Evolutionary conservation across 257 asterid species (phyloP), one percentile per base, ranked within the genome.

Genomic region (Salvia miltiorrhiza): DNA sequence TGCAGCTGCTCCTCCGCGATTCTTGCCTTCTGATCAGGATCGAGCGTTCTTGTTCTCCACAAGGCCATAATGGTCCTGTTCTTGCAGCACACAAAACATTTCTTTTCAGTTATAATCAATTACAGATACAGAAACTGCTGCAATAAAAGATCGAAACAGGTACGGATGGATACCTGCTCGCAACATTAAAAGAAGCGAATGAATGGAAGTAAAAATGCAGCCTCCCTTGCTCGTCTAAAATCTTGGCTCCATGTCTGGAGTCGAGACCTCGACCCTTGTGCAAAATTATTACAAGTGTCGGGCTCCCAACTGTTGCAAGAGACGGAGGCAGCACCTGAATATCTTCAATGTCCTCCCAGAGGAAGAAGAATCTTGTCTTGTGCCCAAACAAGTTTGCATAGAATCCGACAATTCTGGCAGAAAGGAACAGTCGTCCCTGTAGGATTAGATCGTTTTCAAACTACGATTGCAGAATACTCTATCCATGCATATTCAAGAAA

Each of bases 341-440:
- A 73, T 93, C 95, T 75, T 90, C 96, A 13, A 93, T 88, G 79
- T 93, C 98, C 67, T 93, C 97, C 98, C 98, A 93, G 2, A 90
- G 86, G 82, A 93, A 87, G 86, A 80, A 93, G 63, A 93, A 88
- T 72, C 76, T 81, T 5, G 98, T 93, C 58, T 87, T 93, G 76
- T 88, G 96, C 65, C 97, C 97, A 73, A 93, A 90, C 41, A 93
- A 73, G 80, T 93, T 93, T 11, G 96, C 84, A 56, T 88, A 81
- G 67, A 93, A 93, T 35, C 97, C 97, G 60, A 93, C 93, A 20
- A 88, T 90, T 80, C 98, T 84, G 5, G 98, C 93, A n/a, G 98
- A 90, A 73, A 90, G 88, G 73, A 81, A 93, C n/a, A 93, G 89
- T 50, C 96, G 82, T 3, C 98, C 98, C 97, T 93, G 94, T 58